Evolutionary conservation across 2,329 filamentous ascomycete species (phyloP), one percentile per base, ranked within the genome.

Genomic region (Penicillium vulpinum): DNA sequence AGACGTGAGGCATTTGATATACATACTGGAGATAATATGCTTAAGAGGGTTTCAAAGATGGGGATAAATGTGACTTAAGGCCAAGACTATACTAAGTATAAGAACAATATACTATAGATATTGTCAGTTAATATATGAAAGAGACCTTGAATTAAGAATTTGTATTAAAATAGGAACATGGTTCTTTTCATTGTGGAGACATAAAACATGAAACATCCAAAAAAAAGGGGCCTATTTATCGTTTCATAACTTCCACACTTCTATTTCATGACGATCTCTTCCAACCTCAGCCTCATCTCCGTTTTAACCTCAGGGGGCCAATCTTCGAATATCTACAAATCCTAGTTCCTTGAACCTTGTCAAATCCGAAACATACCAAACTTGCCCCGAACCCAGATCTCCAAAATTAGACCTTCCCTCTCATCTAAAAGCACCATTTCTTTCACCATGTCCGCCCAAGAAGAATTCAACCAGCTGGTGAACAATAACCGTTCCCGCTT

Each of bases 381-480:
- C 31, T n/a, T 36, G 33, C 4, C 29, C 44, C n/a, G 29, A 47
- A 28, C n/a, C n/a, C 10, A 39, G n/a, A 49, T 21, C 31, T 31
- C 31, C 41, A 48, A 47, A 54, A 54, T 58, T 58, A 63, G 56
- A 58, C 43, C 52, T 58, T 47, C 22, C 48, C 40, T 35, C 26
- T 26, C 59, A 52, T 58, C 62, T 31, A 45, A 31, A 46, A 22
- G 43, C 39, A 28, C 26, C 52, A 49, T 59, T 51, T 24, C 48
- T 63, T 66, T 68, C 71, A 74, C 57, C 41, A 78, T 78, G 76
- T 75, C 76, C 36, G 77, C 77, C 50, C 77, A 78, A 66, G 78
- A 79, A 67, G 78, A 80, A 72, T 77, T 78, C 64, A 74, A 79
- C 53, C 73, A 71, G 48, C 70, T 78, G 57, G 69, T 79, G 43